Percentiles rank a stretch among this genome's conserved stretches.
Conservation (phyloP, 176 grass and related monocot species). For the Juncus effusus region DNA sequence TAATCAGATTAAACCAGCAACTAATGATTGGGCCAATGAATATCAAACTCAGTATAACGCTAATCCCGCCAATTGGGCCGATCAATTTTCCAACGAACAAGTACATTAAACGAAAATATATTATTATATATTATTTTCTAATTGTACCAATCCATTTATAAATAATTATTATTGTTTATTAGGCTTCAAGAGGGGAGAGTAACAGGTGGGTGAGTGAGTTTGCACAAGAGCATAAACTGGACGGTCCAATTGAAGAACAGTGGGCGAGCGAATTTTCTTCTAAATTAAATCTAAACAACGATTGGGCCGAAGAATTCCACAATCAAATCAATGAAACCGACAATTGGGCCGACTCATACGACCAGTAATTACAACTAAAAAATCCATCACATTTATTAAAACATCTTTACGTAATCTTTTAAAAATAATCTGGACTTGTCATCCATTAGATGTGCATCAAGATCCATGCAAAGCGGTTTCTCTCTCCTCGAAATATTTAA, state of each 20-base stretch:
- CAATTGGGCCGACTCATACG: slow-evolving; percentile 29
- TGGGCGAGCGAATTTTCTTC: slow-evolving; percentile 89
- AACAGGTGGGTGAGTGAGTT: slow-evolving; percentile 81
- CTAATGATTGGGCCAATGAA: slow-evolving; percentile 84
- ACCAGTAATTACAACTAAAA: slow-evolving; percentile 14
- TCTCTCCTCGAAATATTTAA: too few relatives aligned
- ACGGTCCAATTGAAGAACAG: slow-evolving; percentile 48
- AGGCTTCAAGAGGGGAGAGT: slow-evolving; percentile 72
- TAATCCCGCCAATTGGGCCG: slow-evolving; percentile 75
- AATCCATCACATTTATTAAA: neutral
- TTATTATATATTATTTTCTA: slow-evolving; percentile 8
- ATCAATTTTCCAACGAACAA: slow-evolving; percentile 82
- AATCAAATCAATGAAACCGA: slow-evolving; percentile 17
- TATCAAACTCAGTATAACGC: slow-evolving; percentile 83
- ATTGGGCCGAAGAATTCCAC: slow-evolving; percentile 86
- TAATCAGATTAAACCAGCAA: slow-evolving; percentile 94
- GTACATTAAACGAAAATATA: slow-evolving; percentile 32
- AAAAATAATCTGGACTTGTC: too few relatives aligned
- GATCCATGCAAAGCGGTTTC: too few relatives aligned
- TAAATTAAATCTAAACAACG: slow-evolving; percentile 70
- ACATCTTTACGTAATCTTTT: neutral
- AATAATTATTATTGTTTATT: slow-evolving; percentile 21
- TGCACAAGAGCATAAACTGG: slow-evolving; percentile 59
- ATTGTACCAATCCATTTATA: neutral
- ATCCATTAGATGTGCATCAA: too few relatives aligned